Evolutionary conservation across 106 monocot genomes (phyloP), one percentile per base, ranked within the genome.

Genomic region (Narthecium ossifragum): DNA sequence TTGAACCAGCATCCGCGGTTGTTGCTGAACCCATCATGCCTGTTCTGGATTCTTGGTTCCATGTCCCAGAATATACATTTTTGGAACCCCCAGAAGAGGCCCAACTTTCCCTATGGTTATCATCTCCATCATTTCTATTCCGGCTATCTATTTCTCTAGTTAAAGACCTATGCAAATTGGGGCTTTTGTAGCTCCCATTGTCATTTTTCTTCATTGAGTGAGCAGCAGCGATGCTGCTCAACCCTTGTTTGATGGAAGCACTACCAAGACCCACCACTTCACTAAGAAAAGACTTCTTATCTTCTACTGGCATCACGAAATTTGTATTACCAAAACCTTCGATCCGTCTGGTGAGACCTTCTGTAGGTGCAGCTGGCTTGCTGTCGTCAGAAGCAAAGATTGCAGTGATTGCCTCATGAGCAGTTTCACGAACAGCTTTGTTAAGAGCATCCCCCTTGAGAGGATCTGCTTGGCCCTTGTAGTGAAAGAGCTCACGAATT

Each of bases 321-420:
- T 91, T 98, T 28, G 78, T 88, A 78, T 84, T 98, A 39, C 98
- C 98, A 72, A 98, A 98, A 41, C 98, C 98, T 73, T 98, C 62
- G 32, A 98, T 98, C 13, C 91, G 84, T 53, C 78, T 98, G 43
- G 70, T 72, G 4, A 88, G 41, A 41, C 70, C 55, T 65, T 88
- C 87, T n/a, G 68, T 22, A n/a, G 71, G 62, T 53, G 57, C 55
- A 20, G 63, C 61, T n/a, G 60, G 37, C 50, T 87, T 91, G 59
- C 36, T 73, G 29, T 91, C 86, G 10, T 88, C 81, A 31, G 83
- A 53, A 57, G 83, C 53, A 70, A 98, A 98, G 26, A 98, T 60
- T 48, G 79, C 81, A 65, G 87, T 51, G 21, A 98, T 59, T 9
- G 87, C 74, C 51, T 98, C 98, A 46, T 88, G 83, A 24, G 98